A percentile compares a stretch with the other conserved stretches of the same genome.
phyloP scores from a whole-genome alignment of 768 basidiomycete species.

The Vishniacozyma victoriae region DNA sequence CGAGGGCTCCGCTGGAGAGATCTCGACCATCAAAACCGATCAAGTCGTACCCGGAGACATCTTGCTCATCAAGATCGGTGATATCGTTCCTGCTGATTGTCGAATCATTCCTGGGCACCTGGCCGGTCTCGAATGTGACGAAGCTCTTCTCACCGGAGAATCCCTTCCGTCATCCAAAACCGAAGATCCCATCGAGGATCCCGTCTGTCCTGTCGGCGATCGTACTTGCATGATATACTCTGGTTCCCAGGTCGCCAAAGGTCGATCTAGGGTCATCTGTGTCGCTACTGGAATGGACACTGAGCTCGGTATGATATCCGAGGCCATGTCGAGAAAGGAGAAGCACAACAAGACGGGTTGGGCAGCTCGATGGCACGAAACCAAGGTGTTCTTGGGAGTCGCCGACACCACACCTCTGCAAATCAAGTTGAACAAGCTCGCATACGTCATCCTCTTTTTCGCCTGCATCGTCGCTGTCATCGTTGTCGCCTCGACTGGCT shows the following conservation, averaged over 20 bases:
- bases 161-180: conserved; percentile 53
- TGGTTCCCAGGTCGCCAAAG: conserved; percentile 52
- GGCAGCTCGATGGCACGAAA: conserved; percentile 54
- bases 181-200: conserved; percentile 38
- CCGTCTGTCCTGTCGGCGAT: conserved; percentile 38
- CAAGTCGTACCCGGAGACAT: conserved; percentile 51
- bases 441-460: conserved; percentile 43
- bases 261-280: conserved; percentile 53
- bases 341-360: conserved; percentile 38
- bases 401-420: conserved; percentile 49
- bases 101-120: conserved; percentile 49
- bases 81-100: conserved; percentile 50
- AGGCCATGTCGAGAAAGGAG: conserved; percentile 46
- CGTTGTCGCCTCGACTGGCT: conserved; percentile 48
- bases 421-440: conserved; percentile 51
- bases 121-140: conserved; percentile 54
- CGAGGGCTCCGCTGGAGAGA: conserved; percentile 3
- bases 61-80: conserved; percentile 48
- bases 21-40: conserved; percentile 33
- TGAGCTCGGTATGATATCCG: conserved; percentile 50
- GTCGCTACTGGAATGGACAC: conserved; percentile 56
- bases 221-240: conserved; percentile 47
- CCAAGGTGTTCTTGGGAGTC: conserved; percentile 50
- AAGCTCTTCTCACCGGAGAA: conserved; percentile 56
- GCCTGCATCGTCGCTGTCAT: conserved; percentile 47